Percentiles rank a stretch among this genome's conserved stretches.
Conservation (phyloP, 495 filamentous ascomycete genomes). For the Lasiosphaeria miniovina region DNA sequence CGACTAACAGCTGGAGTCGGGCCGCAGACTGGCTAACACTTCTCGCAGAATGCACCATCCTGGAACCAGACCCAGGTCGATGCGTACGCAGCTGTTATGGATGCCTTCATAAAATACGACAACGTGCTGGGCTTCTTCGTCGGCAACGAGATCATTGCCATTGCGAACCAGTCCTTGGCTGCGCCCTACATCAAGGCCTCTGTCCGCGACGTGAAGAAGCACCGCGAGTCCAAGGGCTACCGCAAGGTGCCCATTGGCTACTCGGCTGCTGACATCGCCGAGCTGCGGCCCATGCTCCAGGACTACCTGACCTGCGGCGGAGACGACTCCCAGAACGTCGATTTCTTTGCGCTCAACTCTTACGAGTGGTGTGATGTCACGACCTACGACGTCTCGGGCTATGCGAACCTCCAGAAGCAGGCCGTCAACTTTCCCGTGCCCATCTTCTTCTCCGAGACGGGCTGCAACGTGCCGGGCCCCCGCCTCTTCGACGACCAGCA, state of each 20-base stretch:
- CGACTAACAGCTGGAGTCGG: slow-evolving; percentile 3
- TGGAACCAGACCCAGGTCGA: slow-evolving; percentile 72
- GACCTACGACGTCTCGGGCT: slow-evolving; percentile 65
- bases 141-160: slow-evolving; percentile 79
- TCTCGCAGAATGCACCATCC: slow-evolving; percentile 45
- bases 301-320: slow-evolving; percentile 79
- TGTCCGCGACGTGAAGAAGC: slow-evolving; percentile 75
- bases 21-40: slow-evolving; percentile 7
- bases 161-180: slow-evolving; percentile 57
- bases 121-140: slow-evolving; percentile 82
- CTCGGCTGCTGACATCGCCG: slow-evolving; percentile 82
- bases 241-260: slow-evolving; percentile 83
- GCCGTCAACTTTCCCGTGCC: slow-evolving; percentile 61
- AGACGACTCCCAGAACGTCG: slow-evolving; percentile 65
- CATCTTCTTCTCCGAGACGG: slow-evolving; percentile 83
- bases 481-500: slow-evolving; percentile 73
- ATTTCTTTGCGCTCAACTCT: slow-evolving; percentile 83
- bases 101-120: slow-evolving; percentile 72
- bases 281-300: slow-evolving; percentile 80
- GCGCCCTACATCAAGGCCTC: slow-evolving; percentile 83
- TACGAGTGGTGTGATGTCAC: slow-evolving; percentile 83
- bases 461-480: slow-evolving; percentile 65
- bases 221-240: slow-evolving; percentile 74
- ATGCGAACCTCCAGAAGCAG: slow-evolving; percentile 57
- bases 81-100: slow-evolving; percentile 67